Percentiles rank a stretch among this genome's conserved stretches.
Evolutionary conservation across 2,329 filamentous ascomycete species (phyloP).

Genomic region (Verticillium albo-atrum): DNA sequence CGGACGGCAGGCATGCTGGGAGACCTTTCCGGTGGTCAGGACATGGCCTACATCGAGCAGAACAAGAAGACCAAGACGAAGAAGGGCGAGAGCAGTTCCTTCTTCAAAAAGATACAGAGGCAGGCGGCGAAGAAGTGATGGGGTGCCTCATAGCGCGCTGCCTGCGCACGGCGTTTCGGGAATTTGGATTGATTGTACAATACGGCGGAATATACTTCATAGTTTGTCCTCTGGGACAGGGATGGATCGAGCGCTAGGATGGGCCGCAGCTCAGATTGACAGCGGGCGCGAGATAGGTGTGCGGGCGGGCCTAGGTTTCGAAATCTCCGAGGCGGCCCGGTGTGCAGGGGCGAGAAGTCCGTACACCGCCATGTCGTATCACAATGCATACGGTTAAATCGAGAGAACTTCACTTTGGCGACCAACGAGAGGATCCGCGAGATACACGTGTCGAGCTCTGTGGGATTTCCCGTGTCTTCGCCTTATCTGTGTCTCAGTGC

Average conservation of each 20-base stretch:
- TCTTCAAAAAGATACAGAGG: constrained; percentile 63
- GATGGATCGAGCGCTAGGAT: neutral
- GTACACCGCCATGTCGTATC: neutral
- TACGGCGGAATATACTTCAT: neutral
- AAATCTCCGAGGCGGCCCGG: neutral
- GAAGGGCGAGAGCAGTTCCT: constrained; percentile 51
- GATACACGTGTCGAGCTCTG: neutral
- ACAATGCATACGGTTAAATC: neutral
- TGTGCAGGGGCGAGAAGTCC: neutral
- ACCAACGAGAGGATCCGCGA: neutral
- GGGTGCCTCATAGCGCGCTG: neutral
- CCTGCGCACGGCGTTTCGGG: neutral
- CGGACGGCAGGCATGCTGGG: constrained; percentile 81
- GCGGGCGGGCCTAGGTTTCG: neutral
- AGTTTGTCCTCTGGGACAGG: neutral
- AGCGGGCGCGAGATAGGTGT: neutral
- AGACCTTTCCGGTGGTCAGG: constrained; percentile 84
- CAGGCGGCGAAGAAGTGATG: constrained; percentile 39
- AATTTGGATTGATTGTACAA: neutral
- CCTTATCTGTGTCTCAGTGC: neutral
- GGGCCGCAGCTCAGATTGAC: neutral
- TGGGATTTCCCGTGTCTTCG: neutral
- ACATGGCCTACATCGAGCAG: constrained; percentile 94
- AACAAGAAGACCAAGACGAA: constrained; percentile 67
- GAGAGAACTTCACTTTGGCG: neutral